Conservation (phyloP, 768 basidiomycete species). For the Rhizopogon rudus region DNA sequence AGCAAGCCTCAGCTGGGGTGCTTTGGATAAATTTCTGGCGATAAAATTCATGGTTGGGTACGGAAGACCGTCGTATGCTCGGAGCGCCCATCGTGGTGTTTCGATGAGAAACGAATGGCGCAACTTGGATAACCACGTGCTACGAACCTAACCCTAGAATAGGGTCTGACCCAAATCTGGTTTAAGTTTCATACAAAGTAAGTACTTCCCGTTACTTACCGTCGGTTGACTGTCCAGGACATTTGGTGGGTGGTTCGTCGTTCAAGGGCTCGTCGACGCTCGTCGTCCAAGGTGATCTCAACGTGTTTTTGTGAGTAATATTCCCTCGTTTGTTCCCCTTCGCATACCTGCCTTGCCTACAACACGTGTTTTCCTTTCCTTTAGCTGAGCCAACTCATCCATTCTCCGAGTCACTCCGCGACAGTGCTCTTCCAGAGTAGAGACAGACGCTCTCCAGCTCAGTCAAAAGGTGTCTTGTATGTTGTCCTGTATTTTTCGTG, state of each 20-base stretch:
- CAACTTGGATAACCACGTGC: no score
- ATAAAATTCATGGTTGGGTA: neutral
- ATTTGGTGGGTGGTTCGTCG: no score
- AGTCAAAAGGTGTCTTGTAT: neutral
- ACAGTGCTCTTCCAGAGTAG: constrained; percentile 14
- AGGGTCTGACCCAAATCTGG: no score
- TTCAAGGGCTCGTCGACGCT: constrained; percentile 13
- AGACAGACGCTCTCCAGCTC: constrained; percentile 1
- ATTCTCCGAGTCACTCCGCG: constrained; percentile 28
- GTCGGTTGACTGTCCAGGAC: no score
- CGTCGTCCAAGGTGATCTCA: constrained; percentile 5
- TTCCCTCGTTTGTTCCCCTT: constrained; percentile 14
- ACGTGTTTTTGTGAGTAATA: constrained; percentile 4
- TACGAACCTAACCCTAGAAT: no score
- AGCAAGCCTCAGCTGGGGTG: neutral
- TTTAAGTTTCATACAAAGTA: no score
- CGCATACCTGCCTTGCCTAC: constrained; percentile 23
- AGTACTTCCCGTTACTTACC: no score
- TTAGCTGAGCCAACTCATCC: constrained; percentile 30
- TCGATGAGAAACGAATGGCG: no score
- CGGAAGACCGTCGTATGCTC: neutral
- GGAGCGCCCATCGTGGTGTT: constrained; percentile 15
- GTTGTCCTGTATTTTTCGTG: neutral
- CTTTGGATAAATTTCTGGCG: neutral
- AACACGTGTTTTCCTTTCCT: constrained; percentile 43